Conservation (phyloP, 768 basidiomycete genomes). For the Phanerochaete sordida region DNA sequence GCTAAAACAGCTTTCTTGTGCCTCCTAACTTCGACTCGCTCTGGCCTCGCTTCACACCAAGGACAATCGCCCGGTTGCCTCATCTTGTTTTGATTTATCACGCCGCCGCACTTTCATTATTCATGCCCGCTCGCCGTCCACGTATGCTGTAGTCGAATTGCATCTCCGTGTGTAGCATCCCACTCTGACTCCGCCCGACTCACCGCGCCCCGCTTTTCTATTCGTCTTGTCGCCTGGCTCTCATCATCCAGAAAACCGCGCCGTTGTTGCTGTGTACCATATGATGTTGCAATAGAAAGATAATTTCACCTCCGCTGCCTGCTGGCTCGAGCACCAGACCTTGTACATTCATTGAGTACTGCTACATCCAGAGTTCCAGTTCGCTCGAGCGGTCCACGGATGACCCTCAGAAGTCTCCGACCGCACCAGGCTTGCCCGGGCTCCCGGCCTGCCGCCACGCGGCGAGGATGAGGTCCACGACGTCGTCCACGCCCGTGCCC, state of each 20-base stretch:
- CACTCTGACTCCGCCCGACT: neutral
- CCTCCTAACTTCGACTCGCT: neutral
- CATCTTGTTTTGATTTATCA: neutral
- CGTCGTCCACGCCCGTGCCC: slow-evolving; percentile 73
- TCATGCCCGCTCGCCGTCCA: neutral
- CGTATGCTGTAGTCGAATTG: slow-evolving; percentile 10
- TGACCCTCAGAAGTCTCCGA: slow-evolving; percentile 12
- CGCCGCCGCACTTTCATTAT: slow-evolving; percentile 10
- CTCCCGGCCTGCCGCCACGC: slow-evolving; percentile 87
- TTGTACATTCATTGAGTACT: no score
- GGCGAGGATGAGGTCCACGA: slow-evolving; percentile 75
- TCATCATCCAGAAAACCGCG: neutral
- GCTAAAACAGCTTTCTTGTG: neutral
- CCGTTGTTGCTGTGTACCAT: neutral
- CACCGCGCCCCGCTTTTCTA: neutral
- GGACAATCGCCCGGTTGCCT: neutral
- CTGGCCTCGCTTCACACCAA: neutral
- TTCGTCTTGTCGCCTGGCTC: neutral
- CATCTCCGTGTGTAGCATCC: slow-evolving; percentile 7
- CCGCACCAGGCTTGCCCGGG: slow-evolving; percentile 51
- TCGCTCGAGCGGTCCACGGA: no score
- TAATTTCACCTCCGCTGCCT: neutral
- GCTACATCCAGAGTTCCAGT: no score
- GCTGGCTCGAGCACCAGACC: no score
- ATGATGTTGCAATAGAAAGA: slow-evolving; percentile 5